Evolutionary conservation across 2,329 filamentous ascomycete species (phyloP).

Genomic region (Corinectria fuckeliana): DNA sequence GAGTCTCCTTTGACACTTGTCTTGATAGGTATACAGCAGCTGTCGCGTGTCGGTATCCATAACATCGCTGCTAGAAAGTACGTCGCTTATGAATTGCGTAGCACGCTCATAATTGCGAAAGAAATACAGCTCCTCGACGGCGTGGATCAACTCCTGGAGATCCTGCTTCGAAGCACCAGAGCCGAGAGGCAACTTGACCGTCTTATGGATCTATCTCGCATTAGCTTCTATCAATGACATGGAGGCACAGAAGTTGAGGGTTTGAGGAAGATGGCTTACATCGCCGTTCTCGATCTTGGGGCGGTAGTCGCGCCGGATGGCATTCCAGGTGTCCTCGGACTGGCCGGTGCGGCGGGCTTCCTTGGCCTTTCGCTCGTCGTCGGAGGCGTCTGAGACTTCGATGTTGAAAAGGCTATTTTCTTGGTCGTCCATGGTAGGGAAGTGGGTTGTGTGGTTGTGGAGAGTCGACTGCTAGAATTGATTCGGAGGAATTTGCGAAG

Average conservation of each 20-base stretch:
- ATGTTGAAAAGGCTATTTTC: conserved; percentile 42
- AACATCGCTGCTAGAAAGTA: conserved; percentile 42
- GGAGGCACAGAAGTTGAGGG: background rate
- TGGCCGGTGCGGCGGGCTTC: conserved; percentile 49
- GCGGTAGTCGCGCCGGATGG: conserved; percentile 52
- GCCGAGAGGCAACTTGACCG: conserved; percentile 50
- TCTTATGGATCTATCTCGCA: conserved; percentile 50
- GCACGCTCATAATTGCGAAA: conserved; percentile 55
- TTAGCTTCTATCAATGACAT: background rate
- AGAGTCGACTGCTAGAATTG: background rate
- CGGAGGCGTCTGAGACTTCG: conserved; percentile 44
- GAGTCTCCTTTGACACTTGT: conserved; percentile 47
- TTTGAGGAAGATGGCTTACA: conserved; percentile 44
- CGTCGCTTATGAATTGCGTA: conserved; percentile 46
- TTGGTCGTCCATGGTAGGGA: conserved; percentile 37
- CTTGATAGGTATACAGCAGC: conserved; percentile 51
- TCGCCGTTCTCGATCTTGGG: conserved; percentile 62
- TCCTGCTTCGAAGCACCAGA: conserved; percentile 51
- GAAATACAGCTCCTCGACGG: conserved; percentile 65
- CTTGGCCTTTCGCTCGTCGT: conserved; percentile 41
- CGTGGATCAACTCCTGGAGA: conserved; percentile 59
- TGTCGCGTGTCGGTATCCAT: conserved; percentile 53
- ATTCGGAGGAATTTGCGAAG: conserved; percentile 7
- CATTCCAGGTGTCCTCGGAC: conserved; percentile 57
- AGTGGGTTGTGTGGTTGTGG: conserved; percentile 13